Base-by-base conservation (phyloP, 176 grass and related monocot genomes). In the Cenchrus purpureus region DNA sequence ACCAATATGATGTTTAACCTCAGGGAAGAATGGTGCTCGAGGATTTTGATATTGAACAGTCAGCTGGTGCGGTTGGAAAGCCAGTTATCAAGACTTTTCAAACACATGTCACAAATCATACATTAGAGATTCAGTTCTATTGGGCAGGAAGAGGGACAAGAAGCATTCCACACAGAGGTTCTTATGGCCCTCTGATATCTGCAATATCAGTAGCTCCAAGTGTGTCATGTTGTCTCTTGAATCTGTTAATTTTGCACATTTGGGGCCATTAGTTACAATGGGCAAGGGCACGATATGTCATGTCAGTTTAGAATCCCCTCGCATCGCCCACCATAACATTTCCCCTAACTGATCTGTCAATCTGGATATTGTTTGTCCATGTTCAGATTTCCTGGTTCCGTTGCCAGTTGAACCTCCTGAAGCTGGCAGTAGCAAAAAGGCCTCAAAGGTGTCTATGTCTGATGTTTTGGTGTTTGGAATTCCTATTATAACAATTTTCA, bases 91-190 rank as follows among this genome's bases (percentile, higher is more conserved):
- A 86, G 50, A 92, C 80, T 81, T 96, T 94, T 84, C 89, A 55
- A 40, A 68, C 91, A 86, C 56, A 77, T 52, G 67, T 96, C 53
- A 91, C 46, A 85, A 65, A 96, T 84, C 59, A 92, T 69, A 98
- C 97, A 31, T 69, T 98, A 43, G 65, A 90, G 71, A 94, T 97
- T 85, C 89, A 73, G 52, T 92, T 97, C 12, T 97, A 97, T 29
- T 97, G 94, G 94, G 94, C 91, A 71, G 97, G 93, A 80, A 89
- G 79, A 81, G 93, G 97, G 69, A 98, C 93, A 82, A 96, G 91
- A 73, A 88, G 81, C 64, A 94, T 98, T 75, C 97, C 97, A 82
- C 13, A 81, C 10, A 94, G 93, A 94, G 97, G 97, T 85, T 46
- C 79, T 86, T 95, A 98, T 37, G 96, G 93, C 44, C 96, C 96